These are phyloP conservation scores for Hysterium pulicare DNA, from an alignment of 2,329 filamentous ascomycete genomes.

Conservation along the genomic window DNA sequence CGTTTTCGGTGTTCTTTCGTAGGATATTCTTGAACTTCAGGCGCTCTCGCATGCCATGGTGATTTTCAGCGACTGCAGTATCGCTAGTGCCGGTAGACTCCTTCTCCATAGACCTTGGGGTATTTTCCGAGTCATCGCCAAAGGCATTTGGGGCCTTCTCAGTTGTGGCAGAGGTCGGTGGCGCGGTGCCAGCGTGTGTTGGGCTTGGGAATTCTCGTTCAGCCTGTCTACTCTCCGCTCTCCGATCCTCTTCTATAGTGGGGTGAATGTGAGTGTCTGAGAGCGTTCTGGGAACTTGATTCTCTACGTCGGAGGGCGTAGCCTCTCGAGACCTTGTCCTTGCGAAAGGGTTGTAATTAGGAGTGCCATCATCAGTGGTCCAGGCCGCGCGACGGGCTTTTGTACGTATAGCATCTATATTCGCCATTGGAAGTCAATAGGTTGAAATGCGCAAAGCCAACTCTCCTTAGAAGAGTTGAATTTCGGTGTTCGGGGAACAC, in stretches of 20 bases:
- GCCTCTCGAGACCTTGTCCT: constrained; percentile 21
- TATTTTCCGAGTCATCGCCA: constrained; percentile 5
- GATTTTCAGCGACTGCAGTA: constrained; percentile 13
- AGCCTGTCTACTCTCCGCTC: constrained; percentile 19
- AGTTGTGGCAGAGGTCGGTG: constrained; percentile 18
- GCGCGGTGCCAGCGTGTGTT: constrained; percentile 28
- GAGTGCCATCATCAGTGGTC: constrained; percentile 16
- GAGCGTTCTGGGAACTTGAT: constrained; percentile 17
- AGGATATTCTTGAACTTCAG: constrained; percentile 32
- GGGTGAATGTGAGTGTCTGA: constrained; percentile 23
- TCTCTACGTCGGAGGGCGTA: constrained; percentile 26
- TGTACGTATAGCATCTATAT: constrained; percentile 32
- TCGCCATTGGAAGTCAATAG: constrained; percentile 5
- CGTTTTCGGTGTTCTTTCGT: constrained; percentile 21
- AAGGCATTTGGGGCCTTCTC: constrained; percentile 4
- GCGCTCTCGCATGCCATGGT: constrained; percentile 3
- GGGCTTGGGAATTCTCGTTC: constrained; percentile 28
- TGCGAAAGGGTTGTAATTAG: constrained; percentile 36
- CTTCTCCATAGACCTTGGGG: constrained; percentile 11
- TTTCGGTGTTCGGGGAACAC: background rate
- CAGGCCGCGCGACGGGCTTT: constrained; percentile 36
- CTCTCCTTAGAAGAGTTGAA: too few relatives aligned
- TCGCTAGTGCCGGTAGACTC: constrained; percentile 17
- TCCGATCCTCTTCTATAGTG: constrained; percentile 24
- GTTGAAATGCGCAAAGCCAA: constrained; percentile 1